Base-by-base conservation (phyloP, 2,329 filamentous ascomycete species). In the Gyromitra esculenta region DNA sequence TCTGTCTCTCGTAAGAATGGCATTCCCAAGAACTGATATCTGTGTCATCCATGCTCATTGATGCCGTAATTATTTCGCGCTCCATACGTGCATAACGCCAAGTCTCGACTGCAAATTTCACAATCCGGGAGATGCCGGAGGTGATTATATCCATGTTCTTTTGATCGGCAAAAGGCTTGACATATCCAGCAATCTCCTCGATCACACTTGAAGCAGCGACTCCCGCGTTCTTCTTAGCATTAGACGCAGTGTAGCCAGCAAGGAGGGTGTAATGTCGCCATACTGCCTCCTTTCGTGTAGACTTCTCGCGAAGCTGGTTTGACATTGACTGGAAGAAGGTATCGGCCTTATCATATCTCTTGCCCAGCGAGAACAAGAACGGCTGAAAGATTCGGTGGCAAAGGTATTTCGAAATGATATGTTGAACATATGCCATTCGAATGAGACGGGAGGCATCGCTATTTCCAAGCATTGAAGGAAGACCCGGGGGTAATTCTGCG, bases 211-310 rank as follows among this genome's bases (percentile, higher is more conserved):
- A 85, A 0, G 87, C 87, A 18, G 86, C 86, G 9, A 86, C 85
- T 74, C 87, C 87, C 80, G 88, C 88, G 18, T 86, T 85, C 79
- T 87, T 85, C 77, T 88, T 89, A 1, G 87, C 87, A 73, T 87
- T 86, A 1, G 85, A 86, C 45, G 86, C 86, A 5, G 87, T 88
- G 81, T 88, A 89, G 7, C 87, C 86, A 18, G 87, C 87, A 76
- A 87, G 86, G 13, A 89, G 84, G 1, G 87, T 88, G 78, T 88
- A 87, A 73, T 88, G 87, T 68, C 87, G 84, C 87, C 87, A 89
- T 74, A 88, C 86, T 2, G 87, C 86, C 80, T 89, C 87, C 73
- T 87, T 86, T 8, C 87, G 84, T 21, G 87, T 85, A 70, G 86
- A 88, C 79, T 88, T 89, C 68, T 85, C 85, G 43, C 87, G 86